phyloP scores from a whole-genome alignment of 208 protist genomes.

The Strigomonas culicis region DNA sequence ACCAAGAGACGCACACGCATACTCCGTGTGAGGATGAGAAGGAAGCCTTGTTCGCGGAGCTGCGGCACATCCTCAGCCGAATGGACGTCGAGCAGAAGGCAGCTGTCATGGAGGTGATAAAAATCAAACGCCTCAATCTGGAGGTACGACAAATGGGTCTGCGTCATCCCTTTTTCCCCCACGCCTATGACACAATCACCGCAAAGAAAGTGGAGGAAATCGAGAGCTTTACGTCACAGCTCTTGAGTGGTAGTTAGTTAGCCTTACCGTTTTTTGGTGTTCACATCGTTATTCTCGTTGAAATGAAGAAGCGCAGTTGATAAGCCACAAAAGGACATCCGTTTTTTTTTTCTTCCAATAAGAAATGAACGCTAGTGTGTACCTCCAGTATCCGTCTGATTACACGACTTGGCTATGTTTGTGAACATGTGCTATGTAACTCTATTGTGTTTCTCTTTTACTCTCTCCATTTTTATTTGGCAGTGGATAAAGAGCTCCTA shows the following conservation, averaged over 20 bases:
- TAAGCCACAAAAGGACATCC: too few species aligned
- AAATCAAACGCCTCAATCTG: constrained; percentile 16
- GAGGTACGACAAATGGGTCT: constrained; percentile 1
- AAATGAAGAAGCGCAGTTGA: too few species aligned
- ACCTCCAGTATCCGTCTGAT: neutral
- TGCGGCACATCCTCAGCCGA: neutral
- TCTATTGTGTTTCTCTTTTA: constrained; percentile 4
- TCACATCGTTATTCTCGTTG: too few species aligned
- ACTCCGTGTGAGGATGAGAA: neutral
- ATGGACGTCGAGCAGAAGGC: constrained; percentile 23
- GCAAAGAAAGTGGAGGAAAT: too few species aligned
- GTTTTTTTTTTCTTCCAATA: constrained; percentile 7
- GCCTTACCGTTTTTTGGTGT: too few species aligned
- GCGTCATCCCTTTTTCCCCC: too few species aligned
- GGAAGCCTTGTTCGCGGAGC: constrained; percentile 3
- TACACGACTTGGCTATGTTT: constrained; percentile 1
- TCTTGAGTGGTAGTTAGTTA: too few species aligned
- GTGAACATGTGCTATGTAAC: neutral
- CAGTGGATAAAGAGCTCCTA: neutral
- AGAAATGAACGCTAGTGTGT: neutral
- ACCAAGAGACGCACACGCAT: constrained; percentile 9
- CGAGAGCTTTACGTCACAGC: too few species aligned
- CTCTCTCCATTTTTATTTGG: neutral
- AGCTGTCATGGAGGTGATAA: constrained; percentile 22
- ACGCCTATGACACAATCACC: too few species aligned